A percentile compares a stretch with the other conserved stretches of the same genome.
Conservation (phyloP, 768 basidiomycete species). For the Lactarius indigo region DNA sequence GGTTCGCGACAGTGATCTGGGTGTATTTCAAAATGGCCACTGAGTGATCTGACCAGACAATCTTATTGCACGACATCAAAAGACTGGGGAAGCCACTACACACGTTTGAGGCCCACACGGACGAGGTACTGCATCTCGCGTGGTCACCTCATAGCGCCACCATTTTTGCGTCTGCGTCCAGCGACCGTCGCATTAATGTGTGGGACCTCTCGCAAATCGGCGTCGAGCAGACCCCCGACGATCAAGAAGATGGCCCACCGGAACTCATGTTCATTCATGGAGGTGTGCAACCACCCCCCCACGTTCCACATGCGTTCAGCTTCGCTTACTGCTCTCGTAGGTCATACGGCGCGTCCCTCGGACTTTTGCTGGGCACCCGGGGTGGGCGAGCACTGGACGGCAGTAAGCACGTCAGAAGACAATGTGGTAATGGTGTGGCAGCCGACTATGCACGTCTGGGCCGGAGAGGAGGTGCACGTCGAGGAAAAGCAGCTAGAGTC, state of each 20-base stretch:
- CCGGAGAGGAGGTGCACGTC: constrained; percentile 81
- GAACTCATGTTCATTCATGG: constrained; percentile 96
- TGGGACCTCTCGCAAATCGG: constrained; percentile 95
- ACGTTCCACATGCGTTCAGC: not conserved
- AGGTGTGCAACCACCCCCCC: constrained; percentile 41
- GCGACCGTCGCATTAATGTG: constrained; percentile 88
- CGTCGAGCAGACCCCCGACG: constrained; percentile 94
- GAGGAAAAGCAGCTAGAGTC: constrained; percentile 82
- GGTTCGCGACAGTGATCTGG: constrained; percentile 40
- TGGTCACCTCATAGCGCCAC: constrained; percentile 95
- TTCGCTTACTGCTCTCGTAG: constrained; percentile 37
- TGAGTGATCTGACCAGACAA: constrained; percentile 51
- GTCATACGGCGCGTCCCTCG: constrained; percentile 84
- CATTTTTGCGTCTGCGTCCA: constrained; percentile 91
- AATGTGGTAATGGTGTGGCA: constrained; percentile 98
- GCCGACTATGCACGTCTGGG: constrained; percentile 91
- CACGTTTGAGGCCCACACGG: constrained; percentile 88
- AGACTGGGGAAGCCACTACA: constrained; percentile 73
- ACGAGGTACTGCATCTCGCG: constrained; percentile 88
- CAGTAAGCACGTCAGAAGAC: constrained; percentile 89
- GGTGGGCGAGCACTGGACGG: constrained; percentile 77
- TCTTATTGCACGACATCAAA: constrained; percentile 84
- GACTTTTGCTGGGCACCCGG: constrained; percentile 97
- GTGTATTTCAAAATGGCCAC: not conserved
- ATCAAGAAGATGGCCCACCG: constrained; percentile 97